A percentile compares a stretch with the other conserved stretches of the same genome.
Evolutionary conservation across 345 rosid genomes (phyloP).

Genomic region (Hibiscus trionum): DNA sequence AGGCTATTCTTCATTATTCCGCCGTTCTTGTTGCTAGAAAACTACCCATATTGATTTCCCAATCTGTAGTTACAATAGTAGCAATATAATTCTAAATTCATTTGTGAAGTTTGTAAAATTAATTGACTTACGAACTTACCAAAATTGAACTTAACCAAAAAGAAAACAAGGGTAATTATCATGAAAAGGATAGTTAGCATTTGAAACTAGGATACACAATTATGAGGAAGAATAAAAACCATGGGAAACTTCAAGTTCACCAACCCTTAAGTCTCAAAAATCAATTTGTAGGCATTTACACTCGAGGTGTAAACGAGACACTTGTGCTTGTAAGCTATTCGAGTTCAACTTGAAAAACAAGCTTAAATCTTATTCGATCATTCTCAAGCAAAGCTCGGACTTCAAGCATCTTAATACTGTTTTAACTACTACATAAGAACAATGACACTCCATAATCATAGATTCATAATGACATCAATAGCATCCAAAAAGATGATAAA

Average conservation of each 20-base stretch:
- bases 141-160: not conserved
- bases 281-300: not conserved
- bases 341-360: no score
- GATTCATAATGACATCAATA: not conserved
- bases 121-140: not conserved
- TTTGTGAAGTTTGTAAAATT: not conserved
- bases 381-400: not conserved
- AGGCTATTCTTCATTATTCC: not conserved
- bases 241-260: not conserved
- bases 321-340: no score
- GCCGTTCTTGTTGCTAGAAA: not conserved
- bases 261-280: not conserved
- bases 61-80: not conserved
- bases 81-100: not conserved
- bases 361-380: no score
- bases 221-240: not conserved
- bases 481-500: no score
- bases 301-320: not conserved
- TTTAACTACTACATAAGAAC: not conserved
- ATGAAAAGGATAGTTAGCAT: not conserved
- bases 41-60: not conserved
- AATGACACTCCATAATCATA: not conserved
- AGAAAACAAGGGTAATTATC: not conserved
- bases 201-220: not conserved
- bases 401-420: not conserved